phyloP scores from a whole-genome alignment of 1,139 yeast species.

The Diutina pseudorugosa region DNA sequence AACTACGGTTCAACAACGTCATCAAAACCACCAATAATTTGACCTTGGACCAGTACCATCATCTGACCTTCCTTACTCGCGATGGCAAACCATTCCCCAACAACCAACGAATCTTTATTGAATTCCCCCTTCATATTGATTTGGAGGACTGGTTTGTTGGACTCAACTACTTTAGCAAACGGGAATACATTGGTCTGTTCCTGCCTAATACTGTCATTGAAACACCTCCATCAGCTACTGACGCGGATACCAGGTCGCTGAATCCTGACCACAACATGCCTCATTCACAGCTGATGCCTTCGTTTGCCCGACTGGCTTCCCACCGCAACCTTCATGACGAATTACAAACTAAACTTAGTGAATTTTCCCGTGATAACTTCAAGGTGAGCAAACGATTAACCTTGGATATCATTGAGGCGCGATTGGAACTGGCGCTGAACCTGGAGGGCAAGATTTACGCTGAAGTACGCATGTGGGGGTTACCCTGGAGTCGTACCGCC shows the following conservation, averaged over 20 bases:
- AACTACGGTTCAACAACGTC: slow-evolving; percentile 34
- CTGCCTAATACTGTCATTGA: neutral
- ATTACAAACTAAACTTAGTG: slow-evolving; percentile 9
- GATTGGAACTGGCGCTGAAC: slow-evolving; percentile 20
- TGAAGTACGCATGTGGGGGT: slow-evolving; percentile 55
- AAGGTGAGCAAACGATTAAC: slow-evolving; percentile 44
- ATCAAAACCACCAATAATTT: slow-evolving; percentile 21
- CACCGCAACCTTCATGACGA: neutral
- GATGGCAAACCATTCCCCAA: slow-evolving; percentile 24
- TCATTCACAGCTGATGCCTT: neutral
- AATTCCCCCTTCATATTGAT: slow-evolving; percentile 60
- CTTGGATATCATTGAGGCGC: slow-evolving; percentile 60
- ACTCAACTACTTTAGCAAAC: slow-evolving; percentile 50
- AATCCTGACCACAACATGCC: neutral
- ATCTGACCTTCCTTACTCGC: slow-evolving; percentile 15
- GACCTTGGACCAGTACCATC: slow-evolving; percentile 8
- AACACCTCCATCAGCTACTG: neutral
- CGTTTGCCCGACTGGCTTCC: neutral
- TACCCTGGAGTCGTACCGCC: slow-evolving; percentile 61
- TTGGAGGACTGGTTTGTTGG: slow-evolving; percentile 80
- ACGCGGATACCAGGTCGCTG: neutral
- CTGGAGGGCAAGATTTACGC: slow-evolving; percentile 35
- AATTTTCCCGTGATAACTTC: slow-evolving; percentile 25
- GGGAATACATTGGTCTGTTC: slow-evolving; percentile 39
- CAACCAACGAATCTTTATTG: slow-evolving; percentile 37